Base-by-base conservation (phyloP, 1,284 basidiomycete genomes). In the Leccinum pallidistipes region DNA sequence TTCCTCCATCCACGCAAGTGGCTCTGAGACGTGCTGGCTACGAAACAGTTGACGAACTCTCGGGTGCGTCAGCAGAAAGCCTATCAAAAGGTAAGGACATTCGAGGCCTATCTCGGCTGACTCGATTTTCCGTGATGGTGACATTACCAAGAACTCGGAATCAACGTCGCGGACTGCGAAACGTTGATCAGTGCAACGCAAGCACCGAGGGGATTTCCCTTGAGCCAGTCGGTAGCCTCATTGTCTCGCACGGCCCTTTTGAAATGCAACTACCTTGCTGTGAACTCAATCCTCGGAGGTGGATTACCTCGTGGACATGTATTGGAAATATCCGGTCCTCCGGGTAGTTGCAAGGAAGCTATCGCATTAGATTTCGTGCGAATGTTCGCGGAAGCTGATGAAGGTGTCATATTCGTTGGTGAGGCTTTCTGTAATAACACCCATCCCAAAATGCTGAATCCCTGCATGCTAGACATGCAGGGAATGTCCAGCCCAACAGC, bases 291-390 rank as follows among this genome's bases (percentile, higher is more conserved):
- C 3, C 78, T 91, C 8, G 79, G 75, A 40, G 87, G 87, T 45
- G 89, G 89, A 12, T 71, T 91, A 55, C 74, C 76, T 56, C 78
- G 77, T 62, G 86, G 88, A 10, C 79, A 82, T 63, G 79, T 90
- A 62, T 76, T 91, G 38, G 89, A 91, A 74, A 76, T 91, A 67
- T 88, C 87, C 52, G 89, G 90, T 1, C 86, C 89, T 40, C 90
- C 90, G 1, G 90, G 90, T 49, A 81, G 82, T 54, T 80, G 82
- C 11, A 91, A 88, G 67, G 87, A 87, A 62, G 67, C 67, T 3
- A 66, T 89, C 3, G 81, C 82, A 3, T 70, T 81, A 10, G 78
- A 80, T 58, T 78, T 88, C 55, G 78, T 82, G 16, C 70, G 73
- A 43, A 78, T 73, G 5, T 84, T 86, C 61, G 73, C 83, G 4